Conservation (phyloP, 495 filamentous ascomycete genomes). For the Clohesyomyces aquaticus region DNA sequence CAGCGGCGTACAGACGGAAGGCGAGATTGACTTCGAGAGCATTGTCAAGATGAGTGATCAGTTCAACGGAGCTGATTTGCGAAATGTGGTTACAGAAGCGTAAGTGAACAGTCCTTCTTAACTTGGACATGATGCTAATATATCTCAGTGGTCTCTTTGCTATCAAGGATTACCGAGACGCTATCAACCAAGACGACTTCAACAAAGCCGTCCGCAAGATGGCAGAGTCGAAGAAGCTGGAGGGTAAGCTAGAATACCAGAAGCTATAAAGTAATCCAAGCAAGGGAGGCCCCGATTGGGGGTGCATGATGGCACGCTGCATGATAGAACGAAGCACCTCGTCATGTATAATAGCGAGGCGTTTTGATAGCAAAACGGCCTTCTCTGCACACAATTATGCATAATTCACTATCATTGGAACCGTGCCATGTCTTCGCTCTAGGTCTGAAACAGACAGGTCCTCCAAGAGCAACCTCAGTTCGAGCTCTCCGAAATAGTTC, state of each 20-base stretch:
- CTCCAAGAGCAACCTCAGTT: conserved; percentile 51
- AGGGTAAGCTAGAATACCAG: conserved; percentile 97
- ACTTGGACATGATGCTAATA: conserved; percentile 12
- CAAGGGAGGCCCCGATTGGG: background rate
- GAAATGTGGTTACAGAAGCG: conserved; percentile 99
- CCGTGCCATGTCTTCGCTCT: conserved; percentile 5
- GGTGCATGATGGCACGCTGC: background rate
- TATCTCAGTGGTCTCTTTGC: conserved; percentile 80
- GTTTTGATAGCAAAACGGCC: conserved; percentile 10
- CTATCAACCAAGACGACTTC: conserved; percentile 98
- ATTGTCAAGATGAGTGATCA: conserved; percentile 99
- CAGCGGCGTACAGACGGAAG: conserved; percentile 80
- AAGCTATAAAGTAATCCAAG: conserved; percentile 68
- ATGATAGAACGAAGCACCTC: conserved; percentile 11
- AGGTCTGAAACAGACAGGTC: conserved; percentile 2
- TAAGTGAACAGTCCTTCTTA: conserved; percentile 54
- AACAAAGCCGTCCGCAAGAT: conserved; percentile 98
- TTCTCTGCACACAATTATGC: background rate
- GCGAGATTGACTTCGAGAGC: conserved; percentile 98
- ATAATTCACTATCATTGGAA: conserved; percentile 19
- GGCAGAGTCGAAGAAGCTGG: conserved; percentile 95
- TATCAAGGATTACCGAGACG: conserved; percentile 95
- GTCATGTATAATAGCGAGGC: conserved; percentile 26
- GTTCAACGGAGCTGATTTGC: conserved; percentile 94
- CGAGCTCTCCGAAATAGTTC: conserved; percentile 72